Conservation (phyloP, 257 asterid species). For the Nicotiana attenuata region DNA sequence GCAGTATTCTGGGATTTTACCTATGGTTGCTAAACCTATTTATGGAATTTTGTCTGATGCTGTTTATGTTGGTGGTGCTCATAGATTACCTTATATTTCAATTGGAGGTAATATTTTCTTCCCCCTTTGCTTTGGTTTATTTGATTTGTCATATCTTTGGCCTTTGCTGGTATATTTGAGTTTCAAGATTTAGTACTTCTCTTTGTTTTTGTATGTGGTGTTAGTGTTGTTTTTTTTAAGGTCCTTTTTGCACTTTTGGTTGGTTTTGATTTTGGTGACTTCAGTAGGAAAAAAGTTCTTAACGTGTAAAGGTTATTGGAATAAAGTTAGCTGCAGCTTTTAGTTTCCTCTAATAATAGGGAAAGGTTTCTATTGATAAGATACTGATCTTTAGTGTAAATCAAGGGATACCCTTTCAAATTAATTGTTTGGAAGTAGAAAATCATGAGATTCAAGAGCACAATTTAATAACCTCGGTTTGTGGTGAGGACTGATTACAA, state of each 20-base stretch:
- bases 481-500: background rate
- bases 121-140: background rate
- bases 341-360: conserved; percentile 5
- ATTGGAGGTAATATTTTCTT: conserved; percentile 55
- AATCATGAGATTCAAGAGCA: background rate
- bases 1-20: conserved; percentile 62
- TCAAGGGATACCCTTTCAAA: background rate
- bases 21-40: conserved; percentile 87
- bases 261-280: background rate
- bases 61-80: conserved; percentile 69
- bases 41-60: conserved; percentile 89
- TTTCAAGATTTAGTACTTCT: background rate
- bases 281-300: background rate
- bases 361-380: background rate
- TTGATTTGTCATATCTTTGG: background rate
- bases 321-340: conserved; percentile 4
- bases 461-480: background rate
- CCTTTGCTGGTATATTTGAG: background rate
- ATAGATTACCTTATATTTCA: conserved; percentile 73
- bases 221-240: background rate
- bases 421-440: background rate
- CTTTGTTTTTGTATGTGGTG: background rate
- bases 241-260: background rate
- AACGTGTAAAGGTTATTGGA: background rate
- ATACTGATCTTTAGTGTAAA: background rate